Evolutionary conservation across 768 basidiomycete species (phyloP), one percentile per base, ranked within the genome.

Genomic region (Trametes cingulata): DNA sequence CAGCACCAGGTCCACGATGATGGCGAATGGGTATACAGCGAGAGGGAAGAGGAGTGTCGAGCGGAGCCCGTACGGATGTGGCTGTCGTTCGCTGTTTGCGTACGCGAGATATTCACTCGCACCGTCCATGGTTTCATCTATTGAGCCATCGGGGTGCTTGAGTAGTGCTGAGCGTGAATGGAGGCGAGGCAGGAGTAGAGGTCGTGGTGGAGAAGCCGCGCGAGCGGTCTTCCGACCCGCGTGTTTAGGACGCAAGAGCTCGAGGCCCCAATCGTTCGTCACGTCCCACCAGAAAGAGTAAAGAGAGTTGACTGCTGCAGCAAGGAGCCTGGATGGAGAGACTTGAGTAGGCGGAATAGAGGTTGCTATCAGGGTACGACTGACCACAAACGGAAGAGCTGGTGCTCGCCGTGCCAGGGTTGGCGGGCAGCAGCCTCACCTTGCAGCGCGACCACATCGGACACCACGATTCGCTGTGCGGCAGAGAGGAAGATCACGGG

Each of bases 261-360:
- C 83, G 55, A 99, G 79, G 6, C 97, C 97, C 95, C 96, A 99
- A 71, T 99, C 97, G 72, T 96, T 92, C 48, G 93, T 94, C 42
- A 98, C 82, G 74, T 98, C 97, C 97, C 97, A 99, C 92, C 94
- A 99, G 73, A 96, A 98, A 2, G 95, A 95, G 74, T 93, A 99
- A 29, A 91, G 72, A 3, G 95, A 96, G 74, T 98, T 98, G 68
- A 96, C 72, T 36, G 84, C 80, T 22, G 93, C 95, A 10, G 88
- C 84, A 45, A 97, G 73, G 15, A 98, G 73, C 95, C 94, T 96
- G 57, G 20, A 41, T n/a, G 19, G 40, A 45, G 27, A 24, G 25
- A 19, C 12, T 24, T 46, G n/a, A 10, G 33, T n/a, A 64, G 5
- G 37, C 29, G 36, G 25, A 45, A 5, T 45, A n/a, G 20, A n/a